Conservation (phyloP, 768 basidiomycete genomes). For the Tephrocybe sp. region DNA sequence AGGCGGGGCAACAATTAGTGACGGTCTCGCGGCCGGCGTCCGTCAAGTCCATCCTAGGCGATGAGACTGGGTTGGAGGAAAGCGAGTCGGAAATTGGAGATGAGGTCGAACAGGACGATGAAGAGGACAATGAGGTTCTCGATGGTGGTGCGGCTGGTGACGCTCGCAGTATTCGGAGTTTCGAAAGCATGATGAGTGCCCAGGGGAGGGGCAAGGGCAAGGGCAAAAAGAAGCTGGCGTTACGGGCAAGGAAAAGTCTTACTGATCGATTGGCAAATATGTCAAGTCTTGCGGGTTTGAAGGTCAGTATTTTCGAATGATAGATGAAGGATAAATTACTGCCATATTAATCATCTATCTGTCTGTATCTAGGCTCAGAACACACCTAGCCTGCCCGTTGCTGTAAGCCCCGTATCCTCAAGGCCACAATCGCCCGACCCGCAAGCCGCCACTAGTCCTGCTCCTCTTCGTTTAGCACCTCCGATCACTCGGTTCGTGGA, state of each 20-base stretch:
- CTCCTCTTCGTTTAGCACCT: conserved; percentile 47
- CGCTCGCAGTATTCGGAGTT: conserved; percentile 78
- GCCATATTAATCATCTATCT: conserved; percentile 4
- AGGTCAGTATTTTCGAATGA: conserved; percentile 24
- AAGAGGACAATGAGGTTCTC: conserved; percentile 30
- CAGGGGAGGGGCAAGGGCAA: conserved; percentile 27
- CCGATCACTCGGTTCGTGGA: conserved; percentile 73
- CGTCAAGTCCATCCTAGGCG: conserved; percentile 29
- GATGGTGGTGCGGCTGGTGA: conserved; percentile 41
- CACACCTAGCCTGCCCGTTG: conserved; percentile 11
- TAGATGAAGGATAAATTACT: background rate
- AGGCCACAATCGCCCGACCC: conserved; percentile 34
- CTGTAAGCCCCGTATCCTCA: conserved; percentile 38
- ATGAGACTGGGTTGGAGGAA: conserved; percentile 31
- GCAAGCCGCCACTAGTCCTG: background rate
- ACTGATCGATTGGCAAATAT: conserved; percentile 82
- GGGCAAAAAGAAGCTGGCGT: conserved; percentile 9
- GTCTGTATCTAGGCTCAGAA: conserved; percentile 27
- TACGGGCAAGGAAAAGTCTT: conserved; percentile 60
- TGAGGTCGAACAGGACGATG: conserved; percentile 32
- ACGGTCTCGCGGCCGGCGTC: conserved; percentile 44
- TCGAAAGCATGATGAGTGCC: conserved; percentile 80
- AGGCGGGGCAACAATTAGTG: conserved; percentile 47
- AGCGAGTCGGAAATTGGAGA: conserved; percentile 16
- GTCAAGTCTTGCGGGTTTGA: conserved; percentile 56